These are phyloP conservation scores for Hanseniaspora hatyaiensis DNA, from an alignment of 805 yeast genomes.

Conservation along the genomic window DNA sequence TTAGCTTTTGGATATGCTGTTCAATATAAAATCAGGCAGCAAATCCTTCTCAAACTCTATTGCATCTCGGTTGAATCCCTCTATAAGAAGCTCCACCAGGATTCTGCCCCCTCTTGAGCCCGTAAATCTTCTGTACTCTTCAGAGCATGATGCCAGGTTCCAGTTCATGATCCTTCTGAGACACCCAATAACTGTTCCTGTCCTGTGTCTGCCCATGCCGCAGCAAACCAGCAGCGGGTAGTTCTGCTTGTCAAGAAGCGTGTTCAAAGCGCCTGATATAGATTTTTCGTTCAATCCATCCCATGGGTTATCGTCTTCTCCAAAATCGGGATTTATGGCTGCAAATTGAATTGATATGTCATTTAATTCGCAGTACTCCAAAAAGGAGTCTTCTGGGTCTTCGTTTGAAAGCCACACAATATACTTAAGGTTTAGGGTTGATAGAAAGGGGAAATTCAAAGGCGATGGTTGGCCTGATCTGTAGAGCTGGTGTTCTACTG, in stretches of 20 bases:
- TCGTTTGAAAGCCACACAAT: slow-evolving; percentile 92
- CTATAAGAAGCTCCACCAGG: slow-evolving; percentile 80
- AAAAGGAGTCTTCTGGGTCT: slow-evolving; percentile 81
- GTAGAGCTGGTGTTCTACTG: slow-evolving; percentile 78
- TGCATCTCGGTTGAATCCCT: slow-evolving; percentile 32
- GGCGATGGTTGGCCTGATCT: slow-evolving; percentile 91
- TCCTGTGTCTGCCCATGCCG: slow-evolving; percentile 96
- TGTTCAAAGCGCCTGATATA: slow-evolving; percentile 64
- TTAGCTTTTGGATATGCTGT: slow-evolving; percentile 19
- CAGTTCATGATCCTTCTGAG: slow-evolving; percentile 87
- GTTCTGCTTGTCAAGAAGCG: slow-evolving; percentile 58
- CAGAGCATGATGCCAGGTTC: slow-evolving; percentile 87
- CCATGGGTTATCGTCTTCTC: slow-evolving; percentile 76
- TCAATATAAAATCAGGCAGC: slow-evolving; percentile 28
- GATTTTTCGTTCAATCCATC: slow-evolving; percentile 80
- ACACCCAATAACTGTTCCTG: slow-evolving; percentile 95
- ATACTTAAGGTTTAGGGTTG: slow-evolving; percentile 60
- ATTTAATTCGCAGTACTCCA: slow-evolving; percentile 66
- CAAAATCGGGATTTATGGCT: slow-evolving; percentile 67
- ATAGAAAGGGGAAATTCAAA: slow-evolving; percentile 77
- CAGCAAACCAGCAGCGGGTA: slow-evolving; percentile 88
- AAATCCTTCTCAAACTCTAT: slow-evolving; percentile 25
- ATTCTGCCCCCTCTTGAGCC: slow-evolving; percentile 89
- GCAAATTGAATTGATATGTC: slow-evolving; percentile 70
- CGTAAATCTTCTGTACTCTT: slow-evolving; percentile 86